phyloP scores from a whole-genome alignment of 108 stramenopile genomes.

The Cyclotella kingstonii region DNA sequence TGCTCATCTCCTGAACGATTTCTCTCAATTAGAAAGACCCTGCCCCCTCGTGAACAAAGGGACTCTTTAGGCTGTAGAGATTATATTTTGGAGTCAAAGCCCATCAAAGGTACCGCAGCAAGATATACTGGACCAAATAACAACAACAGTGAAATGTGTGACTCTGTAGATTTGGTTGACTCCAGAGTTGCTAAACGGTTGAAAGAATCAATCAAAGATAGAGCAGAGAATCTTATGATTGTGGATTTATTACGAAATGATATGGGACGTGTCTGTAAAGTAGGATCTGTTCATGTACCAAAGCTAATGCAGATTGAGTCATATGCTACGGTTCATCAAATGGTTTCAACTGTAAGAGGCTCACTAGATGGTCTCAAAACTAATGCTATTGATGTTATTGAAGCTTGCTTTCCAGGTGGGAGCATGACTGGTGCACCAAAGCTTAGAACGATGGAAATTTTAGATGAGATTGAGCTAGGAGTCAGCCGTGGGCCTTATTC shows the following conservation, averaged over 20 bases:
- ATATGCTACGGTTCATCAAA: constrained; percentile 96
- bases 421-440: constrained; percentile 99
- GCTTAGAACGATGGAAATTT: constrained; percentile 88
- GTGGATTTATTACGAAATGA: constrained; percentile 96
- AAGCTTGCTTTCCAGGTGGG: constrained; percentile 94
- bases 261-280: constrained; percentile 85
- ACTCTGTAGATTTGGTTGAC: constrained; percentile 50
- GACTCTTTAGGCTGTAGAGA: background rate
- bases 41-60: background rate
- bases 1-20: constrained; percentile 96
- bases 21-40: constrained; percentile 59
- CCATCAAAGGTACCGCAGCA: constrained; percentile 93
- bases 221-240: constrained; percentile 98
- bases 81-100: constrained; percentile 89
- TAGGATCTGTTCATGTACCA: constrained; percentile 89
- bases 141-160: constrained; percentile 33
- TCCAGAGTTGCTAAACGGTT: constrained; percentile 46
- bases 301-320: constrained; percentile 93
- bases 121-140: constrained; percentile 48
- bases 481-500: constrained; percentile 88
- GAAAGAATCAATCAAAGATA: constrained; percentile 71
- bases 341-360: constrained; percentile 91
- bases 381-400: constrained; percentile 78
- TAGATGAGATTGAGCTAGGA: constrained; percentile 79
- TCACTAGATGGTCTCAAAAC: constrained; percentile 39